Base-by-base conservation (phyloP, 2,329 filamentous ascomycete species). In the Bipolaris victoriae region DNA sequence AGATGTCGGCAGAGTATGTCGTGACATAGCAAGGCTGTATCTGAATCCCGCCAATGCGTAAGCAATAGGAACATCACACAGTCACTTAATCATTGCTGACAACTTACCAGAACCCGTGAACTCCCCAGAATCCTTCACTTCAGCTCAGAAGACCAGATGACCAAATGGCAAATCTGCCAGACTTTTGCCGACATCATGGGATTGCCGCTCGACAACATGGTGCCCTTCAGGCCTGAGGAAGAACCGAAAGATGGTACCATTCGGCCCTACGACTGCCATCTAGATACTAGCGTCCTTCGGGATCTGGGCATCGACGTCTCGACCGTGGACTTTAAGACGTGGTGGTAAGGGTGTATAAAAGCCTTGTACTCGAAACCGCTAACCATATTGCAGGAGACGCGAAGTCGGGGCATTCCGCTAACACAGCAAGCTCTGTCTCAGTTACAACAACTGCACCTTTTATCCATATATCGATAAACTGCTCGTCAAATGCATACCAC, bases 81-180 rank as follows among this genome's bases (percentile, higher is more conserved):
- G 1, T 37, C 35, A 3, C 15, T 33, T 1, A 22, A 4, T 7
- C 5, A 18, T 18, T 43, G 31, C 49, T 64, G 10, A 60, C 22
- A 3, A 11, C 44, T 3, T 16, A 5, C 10, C 18, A 57, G 50
- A 4, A 68, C 74, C 36, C 78, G 81, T 10, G 71, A 79, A 15
- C 78, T 96, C 37, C 92, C 92, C 0, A 79, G 72, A 26, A 84
- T 92, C 41, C 81, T 97, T 16, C 92, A 97, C 52, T 96, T 96
- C 78, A 91, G 89, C 3, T 92, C 91, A 44, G 91, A 97, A 76
- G 90, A 96, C 66, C 85, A 83, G 63, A 90, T 88, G 81, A 97
- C 92, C 0, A 97, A 97, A 79, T 96, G 93, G 75, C 88, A 94
- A 75, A 96, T 97, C 54, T 93, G 90, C 74, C 80, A 91, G 77